Percentiles rank a stretch among this genome's conserved stretches.
phyloP scores from a whole-genome alignment of 352 stramenopile species.

The Phytophthora megakarya region DNA sequence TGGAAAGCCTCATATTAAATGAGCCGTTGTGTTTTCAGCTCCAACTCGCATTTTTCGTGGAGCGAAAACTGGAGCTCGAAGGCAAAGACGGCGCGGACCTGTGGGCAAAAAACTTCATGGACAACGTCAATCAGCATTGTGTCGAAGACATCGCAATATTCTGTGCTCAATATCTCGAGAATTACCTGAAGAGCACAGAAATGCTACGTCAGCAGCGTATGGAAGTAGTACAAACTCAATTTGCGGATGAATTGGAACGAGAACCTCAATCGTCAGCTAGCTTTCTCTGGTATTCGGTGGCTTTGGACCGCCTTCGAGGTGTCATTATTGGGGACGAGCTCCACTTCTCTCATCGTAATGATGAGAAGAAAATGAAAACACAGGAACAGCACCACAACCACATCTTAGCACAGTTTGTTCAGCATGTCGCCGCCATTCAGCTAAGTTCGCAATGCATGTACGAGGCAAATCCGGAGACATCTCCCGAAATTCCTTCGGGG shows the following conservation, averaged over 20 bases:
- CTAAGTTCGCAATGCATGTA: conserved; percentile 21
- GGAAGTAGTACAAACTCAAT: conserved; percentile 9
- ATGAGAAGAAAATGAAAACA: neutral
- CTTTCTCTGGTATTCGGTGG: conserved; percentile 45
- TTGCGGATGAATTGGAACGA: conserved; percentile 5
- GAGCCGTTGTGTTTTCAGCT: conserved; percentile 30
- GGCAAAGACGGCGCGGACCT: neutral
- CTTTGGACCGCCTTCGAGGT: conserved; percentile 50
- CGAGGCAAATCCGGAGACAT: neutral
- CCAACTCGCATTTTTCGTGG: conserved; percentile 43
- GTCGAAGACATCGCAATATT: conserved; percentile 16
- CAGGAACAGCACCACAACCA: conserved; percentile 3
- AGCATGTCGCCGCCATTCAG: conserved; percentile 37
- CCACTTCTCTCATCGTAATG: neutral
- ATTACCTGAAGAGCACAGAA: conserved; percentile 8
- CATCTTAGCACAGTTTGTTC: conserved; percentile 39
- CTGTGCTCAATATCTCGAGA: conserved; percentile 18
- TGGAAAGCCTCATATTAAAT: neutral
- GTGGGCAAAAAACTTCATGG: conserved; percentile 16
- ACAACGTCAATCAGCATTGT: conserved; percentile 8
- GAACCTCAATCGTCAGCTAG: neutral
- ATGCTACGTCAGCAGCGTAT: conserved; percentile 4
- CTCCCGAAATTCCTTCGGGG: conserved; percentile 41
- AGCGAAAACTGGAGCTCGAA: conserved; percentile 31
- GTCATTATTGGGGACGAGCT: conserved; percentile 35